A percentile compares a stretch with the other conserved stretches of the same genome.
Conservation (phyloP, 2,329 filamentous ascomycete genomes). For the Huntiella omanensis region DNA sequence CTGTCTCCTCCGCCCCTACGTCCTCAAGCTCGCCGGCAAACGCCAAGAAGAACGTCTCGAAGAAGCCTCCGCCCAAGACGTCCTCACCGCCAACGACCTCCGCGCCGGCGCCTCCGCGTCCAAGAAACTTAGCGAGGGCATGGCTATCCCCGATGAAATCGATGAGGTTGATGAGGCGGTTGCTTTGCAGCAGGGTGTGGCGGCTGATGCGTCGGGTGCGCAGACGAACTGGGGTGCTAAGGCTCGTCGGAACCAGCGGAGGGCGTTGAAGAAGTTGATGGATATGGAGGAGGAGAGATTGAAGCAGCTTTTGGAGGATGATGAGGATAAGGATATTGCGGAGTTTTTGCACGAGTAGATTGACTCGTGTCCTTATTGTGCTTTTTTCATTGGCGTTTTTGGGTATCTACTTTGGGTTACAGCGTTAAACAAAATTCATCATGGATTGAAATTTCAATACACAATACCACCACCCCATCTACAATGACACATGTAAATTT, state of each 20-base stretch:
- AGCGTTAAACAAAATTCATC: no score
- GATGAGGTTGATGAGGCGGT: conserved; percentile 17
- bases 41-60: conserved; percentile 46
- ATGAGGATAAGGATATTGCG: conserved; percentile 58
- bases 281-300: conserved; percentile 42
- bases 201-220: neutral
- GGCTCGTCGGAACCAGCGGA: conserved; percentile 12
- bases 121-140: conserved; percentile 20
- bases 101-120: conserved; percentile 22
- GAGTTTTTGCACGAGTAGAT: conserved; percentile 36
- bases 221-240: conserved; percentile 12
- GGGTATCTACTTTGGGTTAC: no score
- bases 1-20: conserved; percentile 52
- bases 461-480: no score
- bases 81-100: conserved; percentile 46
- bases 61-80: conserved; percentile 34
- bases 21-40: conserved; percentile 47
- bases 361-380: no score
- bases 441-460: no score
- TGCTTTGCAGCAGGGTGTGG: neutral
- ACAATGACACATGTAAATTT: no score
- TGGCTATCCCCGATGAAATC: conserved; percentile 32
- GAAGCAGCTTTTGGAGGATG: conserved; percentile 36
- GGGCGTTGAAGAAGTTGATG: conserved; percentile 45
- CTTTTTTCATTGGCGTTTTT: no score